A percentile compares a stretch with the other conserved stretches of the same genome.
These are phyloP conservation scores for Alnus glutinosa DNA, from an alignment of 306 rosid genomes.

Conservation along the genomic window DNA sequence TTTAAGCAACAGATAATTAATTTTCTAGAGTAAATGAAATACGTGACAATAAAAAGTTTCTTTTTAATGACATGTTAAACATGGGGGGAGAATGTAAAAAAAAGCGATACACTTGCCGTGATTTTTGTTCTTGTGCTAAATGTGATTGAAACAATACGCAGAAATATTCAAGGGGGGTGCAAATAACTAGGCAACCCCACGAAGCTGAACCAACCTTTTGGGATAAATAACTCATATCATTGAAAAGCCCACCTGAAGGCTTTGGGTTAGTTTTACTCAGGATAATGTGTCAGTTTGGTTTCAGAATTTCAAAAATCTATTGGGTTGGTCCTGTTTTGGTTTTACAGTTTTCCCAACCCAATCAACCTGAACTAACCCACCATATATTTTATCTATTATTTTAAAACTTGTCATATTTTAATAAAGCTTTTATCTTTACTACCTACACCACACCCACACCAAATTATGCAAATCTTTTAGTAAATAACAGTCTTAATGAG, in stretches of 20 bases:
- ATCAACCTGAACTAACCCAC: not conserved
- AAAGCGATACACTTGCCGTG: not conserved
- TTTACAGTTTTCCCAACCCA: not conserved
- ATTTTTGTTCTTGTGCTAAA: not conserved
- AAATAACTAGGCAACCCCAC: not conserved
- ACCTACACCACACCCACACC: not conserved
- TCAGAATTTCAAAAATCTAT: not conserved
- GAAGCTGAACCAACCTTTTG: not conserved
- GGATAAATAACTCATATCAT: too few species aligned
- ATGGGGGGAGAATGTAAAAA: not conserved
- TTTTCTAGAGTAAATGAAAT: conserved; percentile 4
- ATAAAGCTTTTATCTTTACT: not conserved
- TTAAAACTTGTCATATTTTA: not conserved
- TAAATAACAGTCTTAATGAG: too few species aligned
- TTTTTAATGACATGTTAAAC: conserved; percentile 11
- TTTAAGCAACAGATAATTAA: conserved; percentile 32
- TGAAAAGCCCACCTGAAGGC: not conserved
- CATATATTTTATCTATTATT: not conserved
- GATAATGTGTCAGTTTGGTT: not conserved
- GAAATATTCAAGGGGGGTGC: not conserved
- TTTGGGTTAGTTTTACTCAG: not conserved
- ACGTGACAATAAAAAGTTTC: conserved; percentile 15
- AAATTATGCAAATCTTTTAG: not conserved
- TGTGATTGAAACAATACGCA: not conserved
- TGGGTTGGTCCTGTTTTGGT: not conserved